Evolutionary conservation across 140 eudicot species (phyloP).

Genomic region (Senecio squalidus): DNA sequence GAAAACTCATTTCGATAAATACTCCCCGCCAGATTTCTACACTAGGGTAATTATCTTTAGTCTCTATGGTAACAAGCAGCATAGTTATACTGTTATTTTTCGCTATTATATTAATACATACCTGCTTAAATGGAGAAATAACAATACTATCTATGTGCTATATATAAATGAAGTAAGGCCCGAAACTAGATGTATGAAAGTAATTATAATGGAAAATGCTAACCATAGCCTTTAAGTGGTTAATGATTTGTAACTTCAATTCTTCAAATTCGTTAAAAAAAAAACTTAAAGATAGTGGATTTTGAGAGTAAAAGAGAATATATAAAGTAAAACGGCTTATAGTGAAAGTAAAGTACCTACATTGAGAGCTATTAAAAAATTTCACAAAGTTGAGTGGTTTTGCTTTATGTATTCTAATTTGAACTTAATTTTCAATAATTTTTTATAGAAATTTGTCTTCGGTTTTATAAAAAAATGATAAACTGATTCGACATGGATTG

Average conservation of each 20-base stretch:
- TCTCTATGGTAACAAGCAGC: slow-evolving; percentile 7
- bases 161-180: not conserved
- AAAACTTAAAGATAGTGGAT: not conserved
- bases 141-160: not conserved
- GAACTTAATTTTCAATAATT: too few relatives aligned
- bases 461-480: not conserved
- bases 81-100: not conserved
- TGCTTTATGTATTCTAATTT: slow-evolving; percentile 6
- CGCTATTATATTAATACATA: not conserved
- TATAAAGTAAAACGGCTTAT: slow-evolving; percentile 5
- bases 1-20: slow-evolving; percentile 36
- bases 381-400: slow-evolving; percentile 1
- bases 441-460: not conserved
- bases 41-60: slow-evolving; percentile 27
- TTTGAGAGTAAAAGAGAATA: slow-evolving; percentile 2
- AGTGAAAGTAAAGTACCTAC: slow-evolving; percentile 7
- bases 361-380: not conserved
- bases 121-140: not conserved
- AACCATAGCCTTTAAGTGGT: too few relatives aligned
- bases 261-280: too few relatives aligned
- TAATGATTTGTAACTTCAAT: too few relatives aligned
- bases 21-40: slow-evolving; percentile 41
- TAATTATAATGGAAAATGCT: not conserved
- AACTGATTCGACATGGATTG: not conserved
- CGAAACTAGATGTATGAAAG: slow-evolving; percentile 1